Percentiles rank a stretch among this genome's conserved stretches.
phyloP scores from a whole-genome alignment of 768 basidiomycete genomes.

The Austroboletus festivus region DNA sequence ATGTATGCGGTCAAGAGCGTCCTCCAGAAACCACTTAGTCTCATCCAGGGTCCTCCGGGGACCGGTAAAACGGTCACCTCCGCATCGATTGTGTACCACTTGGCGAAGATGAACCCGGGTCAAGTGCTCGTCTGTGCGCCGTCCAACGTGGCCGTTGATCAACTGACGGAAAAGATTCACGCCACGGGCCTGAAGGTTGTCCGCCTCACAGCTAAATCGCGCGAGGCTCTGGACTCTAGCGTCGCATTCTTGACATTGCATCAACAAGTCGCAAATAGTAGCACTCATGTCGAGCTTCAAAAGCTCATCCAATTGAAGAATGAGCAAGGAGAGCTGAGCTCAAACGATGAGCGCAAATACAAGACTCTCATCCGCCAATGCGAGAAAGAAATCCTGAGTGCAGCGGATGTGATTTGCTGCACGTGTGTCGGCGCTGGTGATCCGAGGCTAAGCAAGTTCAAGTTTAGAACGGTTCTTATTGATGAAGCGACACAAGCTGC shows the following conservation, averaged over 20 bases:
- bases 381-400: conserved; percentile 94
- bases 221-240: conserved; percentile 96
- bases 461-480: conserved; percentile 97
- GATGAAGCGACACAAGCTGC: conserved; percentile 99
- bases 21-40: conserved; percentile 92
- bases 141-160: conserved; percentile 98
- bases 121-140: conserved; percentile 99
- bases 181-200: conserved; percentile 98
- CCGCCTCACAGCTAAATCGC: conserved; percentile 95
- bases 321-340: conserved; percentile 95
- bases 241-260: conserved; percentile 93
- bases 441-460: conserved; percentile 92
- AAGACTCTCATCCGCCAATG: conserved; percentile 92
- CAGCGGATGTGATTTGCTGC: conserved; percentile 97
- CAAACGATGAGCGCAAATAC: conserved; percentile 96
- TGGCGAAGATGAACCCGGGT: conserved; percentile 99
- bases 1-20: conserved; percentile 99
- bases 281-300: conserved; percentile 93
- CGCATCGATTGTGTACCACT: conserved; percentile 96
- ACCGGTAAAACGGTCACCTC: conserved; percentile 99
- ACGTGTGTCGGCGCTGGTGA: conserved; percentile 98
- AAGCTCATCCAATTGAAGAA: conserved; percentile 98
- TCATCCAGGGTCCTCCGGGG: conserved; percentile 98
- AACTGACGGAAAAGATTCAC: conserved; percentile 98
- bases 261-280: conserved; percentile 95